Evolutionary conservation across 139 green algal genomes (phyloP).

Genomic region (Closterium sp.): DNA sequence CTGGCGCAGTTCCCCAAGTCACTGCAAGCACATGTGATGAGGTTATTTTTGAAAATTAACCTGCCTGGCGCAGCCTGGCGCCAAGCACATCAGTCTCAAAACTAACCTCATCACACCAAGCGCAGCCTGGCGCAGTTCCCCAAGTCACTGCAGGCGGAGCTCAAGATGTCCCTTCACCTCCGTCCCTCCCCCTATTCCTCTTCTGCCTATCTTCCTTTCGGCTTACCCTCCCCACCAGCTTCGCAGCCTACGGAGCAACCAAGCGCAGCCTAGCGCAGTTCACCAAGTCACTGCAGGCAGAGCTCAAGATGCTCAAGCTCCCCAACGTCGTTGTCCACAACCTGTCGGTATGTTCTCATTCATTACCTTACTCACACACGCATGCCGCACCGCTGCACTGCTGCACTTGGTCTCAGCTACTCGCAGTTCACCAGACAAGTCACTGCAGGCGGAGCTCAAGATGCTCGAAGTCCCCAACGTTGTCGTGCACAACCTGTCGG

Average conservation of each 20-base stretch:
- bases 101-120: too few relatives aligned
- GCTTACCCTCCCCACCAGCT: conserved; percentile 51
- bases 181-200: neutral
- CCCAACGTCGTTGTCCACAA: neutral
- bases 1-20: conserved; percentile 80
- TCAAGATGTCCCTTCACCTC: neutral
- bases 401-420: too few relatives aligned
- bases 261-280: conserved; percentile 88
- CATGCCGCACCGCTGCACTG: too few relatives aligned
- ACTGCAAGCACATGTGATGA: conserved; percentile 12
- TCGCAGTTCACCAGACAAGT: conserved; percentile 60
- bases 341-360: neutral
- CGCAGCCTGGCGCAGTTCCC: conserved; percentile 79
- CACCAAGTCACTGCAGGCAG: conserved; percentile 57
- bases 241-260: conserved; percentile 92
- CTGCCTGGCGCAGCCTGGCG: neutral
- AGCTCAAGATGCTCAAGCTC: neutral
- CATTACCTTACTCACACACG: too few relatives aligned
- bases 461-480: neutral
- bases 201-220: too few relatives aligned
- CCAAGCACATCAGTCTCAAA: too few relatives aligned
- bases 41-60: too few relatives aligned
- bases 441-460: conserved; percentile 20
- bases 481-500: conserved; percentile 79
- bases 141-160: conserved; percentile 51